Conservation (phyloP, 768 basidiomycete species). For the Russula dissimulans region DNA sequence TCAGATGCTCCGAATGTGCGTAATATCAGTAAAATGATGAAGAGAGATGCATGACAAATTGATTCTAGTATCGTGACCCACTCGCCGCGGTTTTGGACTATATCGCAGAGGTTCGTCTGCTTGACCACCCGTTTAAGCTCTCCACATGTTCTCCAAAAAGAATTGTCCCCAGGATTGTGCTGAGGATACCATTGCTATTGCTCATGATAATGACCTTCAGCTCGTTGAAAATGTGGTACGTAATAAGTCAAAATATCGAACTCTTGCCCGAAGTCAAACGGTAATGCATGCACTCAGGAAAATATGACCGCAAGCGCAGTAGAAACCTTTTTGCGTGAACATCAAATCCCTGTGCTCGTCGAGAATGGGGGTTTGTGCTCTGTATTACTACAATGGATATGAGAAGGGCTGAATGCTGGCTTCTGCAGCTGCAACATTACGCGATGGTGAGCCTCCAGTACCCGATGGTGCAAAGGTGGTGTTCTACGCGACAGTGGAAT, state of each 20-base stretch:
- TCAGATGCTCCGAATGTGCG: not conserved
- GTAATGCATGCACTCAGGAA: not conserved
- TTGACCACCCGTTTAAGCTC: not conserved
- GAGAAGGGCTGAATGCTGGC: not conserved
- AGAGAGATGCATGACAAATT: not conserved
- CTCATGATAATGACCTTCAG: constrained; percentile 9
- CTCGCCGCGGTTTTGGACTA: constrained; percentile 4
- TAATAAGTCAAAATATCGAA: not conserved
- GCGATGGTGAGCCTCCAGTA: too few relatives aligned
- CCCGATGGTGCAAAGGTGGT: not conserved
- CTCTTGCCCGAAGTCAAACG: not conserved
- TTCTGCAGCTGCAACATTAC: not conserved
- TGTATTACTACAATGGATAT: not conserved
- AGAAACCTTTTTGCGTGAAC: not conserved
- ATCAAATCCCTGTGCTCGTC: not conserved
- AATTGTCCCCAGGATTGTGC: not conserved
- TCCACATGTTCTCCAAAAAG: not conserved
- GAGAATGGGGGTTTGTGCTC: constrained; percentile 5
- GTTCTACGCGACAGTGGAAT: not conserved
- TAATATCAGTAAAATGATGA: not conserved
- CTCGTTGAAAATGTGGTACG: constrained; percentile 2
- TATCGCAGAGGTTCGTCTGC: constrained; percentile 3
- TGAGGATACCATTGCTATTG: not conserved
- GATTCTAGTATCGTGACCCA: not conserved
- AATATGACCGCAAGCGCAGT: not conserved